Conservation (phyloP, 2,329 filamentous ascomycete species). For the Cordyceps tenuipes region DNA sequence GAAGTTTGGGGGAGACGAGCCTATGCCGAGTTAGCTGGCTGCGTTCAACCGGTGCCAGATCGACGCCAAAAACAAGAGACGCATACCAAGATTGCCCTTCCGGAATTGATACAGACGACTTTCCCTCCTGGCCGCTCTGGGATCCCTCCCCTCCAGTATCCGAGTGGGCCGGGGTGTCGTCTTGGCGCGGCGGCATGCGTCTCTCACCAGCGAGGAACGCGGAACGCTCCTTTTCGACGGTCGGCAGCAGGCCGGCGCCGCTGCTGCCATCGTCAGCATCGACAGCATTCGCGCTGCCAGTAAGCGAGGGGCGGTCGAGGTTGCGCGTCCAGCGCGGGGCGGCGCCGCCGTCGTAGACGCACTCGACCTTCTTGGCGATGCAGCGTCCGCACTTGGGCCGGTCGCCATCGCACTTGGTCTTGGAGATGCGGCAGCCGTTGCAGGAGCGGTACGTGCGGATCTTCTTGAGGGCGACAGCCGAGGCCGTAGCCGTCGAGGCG, state of each 20-base stretch:
- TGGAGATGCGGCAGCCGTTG: constrained; percentile 30
- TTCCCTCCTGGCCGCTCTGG: background rate
- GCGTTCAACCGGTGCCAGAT: background rate
- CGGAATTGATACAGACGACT: constrained; percentile 4
- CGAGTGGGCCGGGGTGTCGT: constrained; percentile 3
- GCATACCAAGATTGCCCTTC: constrained; percentile 15
- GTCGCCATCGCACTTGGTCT: constrained; percentile 35
- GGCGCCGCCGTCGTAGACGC: constrained; percentile 31
- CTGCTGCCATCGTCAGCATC: background rate
- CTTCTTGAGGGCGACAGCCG: constrained; percentile 26
- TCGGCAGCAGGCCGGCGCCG: background rate
- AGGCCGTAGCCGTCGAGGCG: constrained; percentile 13
- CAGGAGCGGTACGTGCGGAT: constrained; percentile 34
- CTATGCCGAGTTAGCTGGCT: constrained; percentile 15
- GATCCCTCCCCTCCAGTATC: background rate
- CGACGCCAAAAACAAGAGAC: background rate
- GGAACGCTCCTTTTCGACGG: constrained; percentile 9
- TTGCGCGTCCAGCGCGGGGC: constrained; percentile 30
- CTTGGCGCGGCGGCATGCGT: constrained; percentile 9
- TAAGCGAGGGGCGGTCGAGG: constrained; percentile 19
- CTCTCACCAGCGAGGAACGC: constrained; percentile 3
- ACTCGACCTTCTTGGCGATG: constrained; percentile 25
- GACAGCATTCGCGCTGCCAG: constrained; percentile 5
- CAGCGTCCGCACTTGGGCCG: constrained; percentile 31
- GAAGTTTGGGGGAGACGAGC: constrained; percentile 26